Conservation (phyloP, 768 basidiomycete genomes). For the Leccinum barrowsii region DNA sequence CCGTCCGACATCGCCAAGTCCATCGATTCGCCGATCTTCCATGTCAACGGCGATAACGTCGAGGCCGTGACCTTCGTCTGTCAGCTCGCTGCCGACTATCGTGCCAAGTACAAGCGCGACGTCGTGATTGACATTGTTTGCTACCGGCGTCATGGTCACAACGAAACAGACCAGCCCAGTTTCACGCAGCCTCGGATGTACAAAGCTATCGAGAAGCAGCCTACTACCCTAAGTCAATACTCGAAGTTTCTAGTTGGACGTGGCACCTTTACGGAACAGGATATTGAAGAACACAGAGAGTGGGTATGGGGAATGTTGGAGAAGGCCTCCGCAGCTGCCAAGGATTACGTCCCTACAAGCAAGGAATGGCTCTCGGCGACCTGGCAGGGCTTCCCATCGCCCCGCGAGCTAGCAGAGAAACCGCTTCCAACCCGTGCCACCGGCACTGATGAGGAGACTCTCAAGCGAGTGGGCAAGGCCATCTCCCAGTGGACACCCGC, state of each 20-base stretch:
- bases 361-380: slow-evolving; percentile 98
- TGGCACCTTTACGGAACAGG: slow-evolving; percentile 91
- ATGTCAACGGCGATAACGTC: slow-evolving; percentile 98
- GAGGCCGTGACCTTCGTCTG: slow-evolving; percentile 99
- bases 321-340: slow-evolving; percentile 87
- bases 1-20: slow-evolving; percentile 98
- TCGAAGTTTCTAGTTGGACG: slow-evolving; percentile 87
- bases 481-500: slow-evolving; percentile 83
- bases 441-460: slow-evolving; percentile 69
- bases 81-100: slow-evolving; percentile 96
- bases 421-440: slow-evolving; percentile 89
- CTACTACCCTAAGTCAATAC: slow-evolving; percentile 88
- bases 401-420: slow-evolving; percentile 89
- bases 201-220: slow-evolving; percentile 91
- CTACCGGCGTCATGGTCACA: slow-evolving; percentile 98
- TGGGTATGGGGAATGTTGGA: slow-evolving; percentile 99
- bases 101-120: slow-evolving; percentile 98
- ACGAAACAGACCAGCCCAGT: slow-evolving; percentile 97
- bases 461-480: slow-evolving; percentile 81
- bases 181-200: slow-evolving; percentile 99
- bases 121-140: slow-evolving; percentile 98
- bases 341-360: slow-evolving; percentile 92
- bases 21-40: slow-evolving; percentile 98
- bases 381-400: slow-evolving; percentile 98
- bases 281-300: slow-evolving; percentile 96